A percentile compares a stretch with the other conserved stretches of the same genome.
Conservation (phyloP, 2,329 filamentous ascomycete species). For the Ascomycota sp. region DNA sequence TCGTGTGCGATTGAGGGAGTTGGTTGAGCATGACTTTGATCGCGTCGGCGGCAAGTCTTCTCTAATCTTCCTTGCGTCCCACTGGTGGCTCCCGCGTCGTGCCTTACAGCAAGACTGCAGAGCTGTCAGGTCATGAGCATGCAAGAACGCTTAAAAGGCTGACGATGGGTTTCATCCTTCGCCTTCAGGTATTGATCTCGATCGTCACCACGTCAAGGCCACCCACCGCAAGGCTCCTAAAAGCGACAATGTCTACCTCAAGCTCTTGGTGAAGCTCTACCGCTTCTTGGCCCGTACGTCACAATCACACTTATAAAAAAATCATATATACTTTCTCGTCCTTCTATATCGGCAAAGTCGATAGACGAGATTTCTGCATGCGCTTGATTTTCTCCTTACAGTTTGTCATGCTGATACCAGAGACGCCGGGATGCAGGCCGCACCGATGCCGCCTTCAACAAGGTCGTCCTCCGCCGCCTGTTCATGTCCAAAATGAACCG, state of each 20-base stretch:
- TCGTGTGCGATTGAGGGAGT: conserved; percentile 28
- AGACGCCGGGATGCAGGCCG: conserved; percentile 39
- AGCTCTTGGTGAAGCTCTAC: conserved; percentile 96
- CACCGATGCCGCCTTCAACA: conserved; percentile 96
- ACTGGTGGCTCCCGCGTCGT: not conserved
- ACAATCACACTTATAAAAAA: not conserved
- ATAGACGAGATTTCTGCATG: no score
- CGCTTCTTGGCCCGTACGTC: conserved; percentile 85
- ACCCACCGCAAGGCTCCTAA: conserved; percentile 87
- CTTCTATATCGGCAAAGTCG: no score
- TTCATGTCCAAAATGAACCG: conserved; percentile 99
- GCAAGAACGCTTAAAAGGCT: conserved; percentile 36
- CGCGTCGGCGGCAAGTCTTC: not conserved
- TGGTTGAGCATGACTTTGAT: not conserved
- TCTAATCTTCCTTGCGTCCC: conserved; percentile 1
- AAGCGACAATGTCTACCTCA: conserved; percentile 95
- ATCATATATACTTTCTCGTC: no score
- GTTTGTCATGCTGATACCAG: no score
- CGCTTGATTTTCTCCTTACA: no score
- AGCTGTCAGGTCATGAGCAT: conserved; percentile 32
- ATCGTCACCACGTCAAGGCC: conserved; percentile 46
- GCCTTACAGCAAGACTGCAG: no score
- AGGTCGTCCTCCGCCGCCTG: conserved; percentile 88
- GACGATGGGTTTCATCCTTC: conserved; percentile 30
- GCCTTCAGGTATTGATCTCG: conserved; percentile 48